phyloP scores from a whole-genome alignment of 1,284 basidiomycete genomes.

The Austropuccinia psidii region DNA sequence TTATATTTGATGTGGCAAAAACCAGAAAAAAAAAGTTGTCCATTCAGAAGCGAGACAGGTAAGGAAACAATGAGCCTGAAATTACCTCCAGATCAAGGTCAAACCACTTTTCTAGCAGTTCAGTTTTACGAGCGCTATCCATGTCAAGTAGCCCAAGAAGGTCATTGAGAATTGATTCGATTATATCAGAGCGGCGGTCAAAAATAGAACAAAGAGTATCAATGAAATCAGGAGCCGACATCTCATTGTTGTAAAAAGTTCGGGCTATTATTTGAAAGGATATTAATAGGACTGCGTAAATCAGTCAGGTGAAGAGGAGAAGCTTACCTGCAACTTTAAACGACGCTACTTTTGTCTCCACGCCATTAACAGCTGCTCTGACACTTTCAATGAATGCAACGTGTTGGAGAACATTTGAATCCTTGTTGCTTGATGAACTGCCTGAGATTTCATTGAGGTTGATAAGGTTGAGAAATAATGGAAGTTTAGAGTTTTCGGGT shows the following conservation, averaged over 20 bases:
- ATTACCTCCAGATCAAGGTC: constrained; percentile 71
- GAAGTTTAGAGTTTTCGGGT: constrained; percentile 1
- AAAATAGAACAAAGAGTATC: constrained; percentile 78
- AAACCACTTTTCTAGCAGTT: constrained; percentile 68
- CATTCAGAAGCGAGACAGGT: no score
- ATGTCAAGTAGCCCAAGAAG: constrained; percentile 68
- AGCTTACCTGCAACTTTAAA: constrained; percentile 59
- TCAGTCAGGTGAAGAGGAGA: not conserved
- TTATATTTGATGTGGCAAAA: not conserved
- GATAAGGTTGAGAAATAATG: not conserved
- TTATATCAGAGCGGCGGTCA: constrained; percentile 66
- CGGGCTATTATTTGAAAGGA: constrained; percentile 52
- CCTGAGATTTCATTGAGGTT: not conserved
- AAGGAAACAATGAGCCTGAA: constrained; percentile 42
- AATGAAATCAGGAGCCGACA: constrained; percentile 71
- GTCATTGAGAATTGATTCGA: constrained; percentile 66
- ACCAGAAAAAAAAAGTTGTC: not conserved
- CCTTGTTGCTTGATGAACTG: constrained; percentile 18
- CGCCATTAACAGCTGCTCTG: constrained; percentile 61
- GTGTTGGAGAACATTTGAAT: constrained; percentile 55
- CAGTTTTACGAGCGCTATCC: constrained; percentile 63
- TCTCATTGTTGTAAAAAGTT: constrained; percentile 69
- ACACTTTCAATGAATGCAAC: constrained; percentile 63
- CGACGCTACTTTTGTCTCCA: constrained; percentile 63
- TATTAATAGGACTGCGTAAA: not conserved